phyloP scores from a whole-genome alignment of 2,329 filamentous ascomycete species.

The Aspergillus niger region DNA sequence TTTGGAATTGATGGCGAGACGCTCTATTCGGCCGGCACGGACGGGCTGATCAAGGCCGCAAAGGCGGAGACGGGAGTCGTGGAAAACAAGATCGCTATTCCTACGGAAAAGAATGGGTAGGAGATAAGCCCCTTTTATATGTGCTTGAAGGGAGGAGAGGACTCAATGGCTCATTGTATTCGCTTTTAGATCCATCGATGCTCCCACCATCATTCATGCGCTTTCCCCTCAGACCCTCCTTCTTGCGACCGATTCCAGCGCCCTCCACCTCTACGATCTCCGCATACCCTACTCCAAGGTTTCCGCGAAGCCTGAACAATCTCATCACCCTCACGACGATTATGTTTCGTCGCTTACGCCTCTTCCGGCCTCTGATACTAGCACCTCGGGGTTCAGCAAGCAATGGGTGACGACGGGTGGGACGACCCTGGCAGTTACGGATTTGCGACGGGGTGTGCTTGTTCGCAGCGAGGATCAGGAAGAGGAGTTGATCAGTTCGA shows the following conservation, averaged over 20 bases:
- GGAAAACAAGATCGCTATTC: conserved; percentile 78
- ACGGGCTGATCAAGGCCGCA: conserved; percentile 65
- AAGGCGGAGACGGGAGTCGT: conserved; percentile 65
- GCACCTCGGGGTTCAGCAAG: conserved; percentile 85
- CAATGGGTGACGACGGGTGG: conserved; percentile 95
- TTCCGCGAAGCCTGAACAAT: conserved; percentile 69
- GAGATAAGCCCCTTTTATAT: conserved; percentile 16
- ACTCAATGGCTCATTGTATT: conserved; percentile 7
- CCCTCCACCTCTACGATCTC: conserved; percentile 84
- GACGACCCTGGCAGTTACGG: conserved; percentile 85
- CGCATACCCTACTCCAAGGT: conserved; percentile 61
- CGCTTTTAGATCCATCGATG: conserved; percentile 56
- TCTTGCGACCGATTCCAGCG: conserved; percentile 85
- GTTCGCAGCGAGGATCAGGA: conserved; percentile 93
- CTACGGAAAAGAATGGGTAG: conserved; percentile 49
- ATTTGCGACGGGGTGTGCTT: conserved; percentile 81
- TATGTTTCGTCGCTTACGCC: conserved; percentile 88
- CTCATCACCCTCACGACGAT: conserved; percentile 85
- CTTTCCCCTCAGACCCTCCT: conserved; percentile 87
- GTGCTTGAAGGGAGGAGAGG: conserved; percentile 1
- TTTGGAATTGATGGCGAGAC: conserved; percentile 77
- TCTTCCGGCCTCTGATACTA: conserved; percentile 75
- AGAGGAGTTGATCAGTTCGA: conserved; percentile 82
- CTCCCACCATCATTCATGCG: conserved; percentile 77
- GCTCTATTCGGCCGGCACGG: conserved; percentile 62